phyloP scores from a whole-genome alignment of 2,329 filamentous ascomycete species.

The Bipolaris gigantea region DNA sequence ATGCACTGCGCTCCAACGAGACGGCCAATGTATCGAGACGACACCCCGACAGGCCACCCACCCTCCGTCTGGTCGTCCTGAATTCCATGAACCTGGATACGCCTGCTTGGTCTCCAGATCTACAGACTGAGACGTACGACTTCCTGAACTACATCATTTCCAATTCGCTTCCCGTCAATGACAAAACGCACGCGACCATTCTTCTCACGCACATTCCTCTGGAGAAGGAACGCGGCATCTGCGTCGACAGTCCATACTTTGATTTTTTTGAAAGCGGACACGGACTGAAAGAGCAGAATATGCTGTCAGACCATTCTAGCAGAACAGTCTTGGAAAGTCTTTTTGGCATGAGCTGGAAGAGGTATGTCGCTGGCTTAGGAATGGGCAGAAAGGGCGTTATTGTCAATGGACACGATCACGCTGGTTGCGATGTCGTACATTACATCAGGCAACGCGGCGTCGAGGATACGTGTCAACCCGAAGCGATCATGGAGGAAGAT shows the following conservation, averaged over 20 bases:
- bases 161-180: slow-evolving; percentile 62
- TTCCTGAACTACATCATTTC: slow-evolving; percentile 73
- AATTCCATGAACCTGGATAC: slow-evolving; percentile 95
- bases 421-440: slow-evolving; percentile 89
- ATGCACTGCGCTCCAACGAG: slow-evolving; percentile 1
- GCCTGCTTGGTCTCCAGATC: slow-evolving; percentile 65
- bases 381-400: slow-evolving; percentile 74
- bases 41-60: slow-evolving; percentile 52
- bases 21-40: neutral
- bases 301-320: slow-evolving; percentile 73
- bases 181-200: slow-evolving; percentile 71
- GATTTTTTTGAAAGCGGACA: slow-evolving; percentile 69
- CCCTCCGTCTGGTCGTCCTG: slow-evolving; percentile 79
- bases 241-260: slow-evolving; percentile 82
- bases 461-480: slow-evolving; percentile 8
- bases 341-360: slow-evolving; percentile 72
- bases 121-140: slow-evolving; percentile 75
- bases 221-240: slow-evolving; percentile 79
- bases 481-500: slow-evolving; percentile 14
- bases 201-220: slow-evolving; percentile 91
- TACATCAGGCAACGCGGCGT: slow-evolving; percentile 48
- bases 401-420: slow-evolving; percentile 92
- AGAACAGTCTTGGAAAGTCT: slow-evolving; percentile 76
- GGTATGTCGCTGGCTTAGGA: slow-evolving; percentile 61
- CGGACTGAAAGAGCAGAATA: slow-evolving; percentile 87